These are phyloP conservation scores for Davidsoniella neocaledoniae DNA, from an alignment of 2,329 filamentous ascomycete genomes.

Conservation along the genomic window DNA sequence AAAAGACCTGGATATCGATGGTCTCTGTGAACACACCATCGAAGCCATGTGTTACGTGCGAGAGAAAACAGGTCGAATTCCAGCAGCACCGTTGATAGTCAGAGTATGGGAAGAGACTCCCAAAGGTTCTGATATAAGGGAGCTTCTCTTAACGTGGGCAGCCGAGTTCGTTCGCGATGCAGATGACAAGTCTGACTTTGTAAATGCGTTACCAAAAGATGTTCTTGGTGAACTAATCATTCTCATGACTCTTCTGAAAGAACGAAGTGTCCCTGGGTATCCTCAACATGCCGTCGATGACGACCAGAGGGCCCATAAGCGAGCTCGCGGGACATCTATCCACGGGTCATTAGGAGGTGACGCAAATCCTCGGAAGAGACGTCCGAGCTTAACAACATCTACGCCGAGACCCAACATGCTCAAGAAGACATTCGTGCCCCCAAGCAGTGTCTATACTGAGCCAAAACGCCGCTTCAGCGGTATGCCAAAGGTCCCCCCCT, in stretches of 20 bases:
- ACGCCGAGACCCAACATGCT: slow-evolving; percentile 18
- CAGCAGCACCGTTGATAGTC: slow-evolving; percentile 40
- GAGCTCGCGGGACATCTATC: slow-evolving; percentile 8
- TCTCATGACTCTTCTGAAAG: slow-evolving; percentile 40
- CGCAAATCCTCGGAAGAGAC: slow-evolving; percentile 20
- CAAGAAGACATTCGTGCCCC: slow-evolving; percentile 15
- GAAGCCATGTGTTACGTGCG: slow-evolving; percentile 41
- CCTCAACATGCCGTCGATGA: slow-evolving; percentile 3
- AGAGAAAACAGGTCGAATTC: slow-evolving; percentile 35
- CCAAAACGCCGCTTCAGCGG: slow-evolving; percentile 17
- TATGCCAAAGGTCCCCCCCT: slow-evolving; percentile 8
- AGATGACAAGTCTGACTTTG: slow-evolving; percentile 38
- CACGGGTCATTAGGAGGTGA: slow-evolving; percentile 12
- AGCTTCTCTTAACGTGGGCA: slow-evolving; percentile 42
- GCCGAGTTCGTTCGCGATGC: slow-evolving; percentile 46
- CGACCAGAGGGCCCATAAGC: slow-evolving; percentile 4
- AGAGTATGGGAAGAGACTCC: slow-evolving; percentile 46
- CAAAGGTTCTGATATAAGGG: slow-evolving; percentile 40
- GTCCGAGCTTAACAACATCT: slow-evolving; percentile 14
- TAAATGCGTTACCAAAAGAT: slow-evolving; percentile 42
- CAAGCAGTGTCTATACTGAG: slow-evolving; percentile 10
- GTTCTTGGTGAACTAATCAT: slow-evolving; percentile 46
- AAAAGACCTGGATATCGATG: slow-evolving; percentile 32
- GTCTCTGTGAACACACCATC: slow-evolving; percentile 38
- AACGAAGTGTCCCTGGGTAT: slow-evolving; percentile 2